Evolutionary conservation across 148 eudicot species (phyloP).

Genomic region (Rhododendron henanense): DNA sequence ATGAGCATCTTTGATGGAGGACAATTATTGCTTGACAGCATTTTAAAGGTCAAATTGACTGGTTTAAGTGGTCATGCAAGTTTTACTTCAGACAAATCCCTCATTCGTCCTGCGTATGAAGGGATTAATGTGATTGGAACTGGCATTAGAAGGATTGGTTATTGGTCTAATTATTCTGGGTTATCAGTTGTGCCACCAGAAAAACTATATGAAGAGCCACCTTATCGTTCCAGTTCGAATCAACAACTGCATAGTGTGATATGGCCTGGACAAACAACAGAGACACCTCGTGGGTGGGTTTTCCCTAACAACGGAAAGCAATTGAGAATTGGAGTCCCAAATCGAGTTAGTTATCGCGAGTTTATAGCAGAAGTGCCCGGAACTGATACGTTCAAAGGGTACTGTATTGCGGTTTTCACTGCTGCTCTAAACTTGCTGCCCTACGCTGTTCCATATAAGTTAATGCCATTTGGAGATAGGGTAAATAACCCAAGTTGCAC

Average conservation of each 20-base stretch:
- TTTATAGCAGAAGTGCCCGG: conserved; percentile 38
- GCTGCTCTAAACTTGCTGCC: conserved; percentile 70
- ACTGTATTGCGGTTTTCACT: conserved; percentile 66
- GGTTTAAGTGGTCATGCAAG: conserved; percentile 61
- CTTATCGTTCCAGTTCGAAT: conserved; percentile 26
- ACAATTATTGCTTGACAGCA: conserved; percentile 31
- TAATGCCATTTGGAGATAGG: conserved; percentile 63
- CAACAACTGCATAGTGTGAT: conserved; percentile 37
- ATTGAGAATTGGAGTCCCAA: conserved; percentile 68
- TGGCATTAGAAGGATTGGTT: conserved; percentile 50
- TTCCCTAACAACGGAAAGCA: conserved; percentile 51
- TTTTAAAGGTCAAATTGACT: conserved; percentile 35
- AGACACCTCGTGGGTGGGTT: conserved; percentile 82
- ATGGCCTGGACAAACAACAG: conserved; percentile 69
- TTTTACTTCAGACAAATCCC: conserved; percentile 36
- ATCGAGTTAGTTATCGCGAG: conserved; percentile 49
- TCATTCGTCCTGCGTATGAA: conserved; percentile 55
- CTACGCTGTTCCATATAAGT: conserved; percentile 59
- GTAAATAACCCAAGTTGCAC: conserved; percentile 48
- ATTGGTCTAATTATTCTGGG: conserved; percentile 68
- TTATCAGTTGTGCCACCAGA: conserved; percentile 66
- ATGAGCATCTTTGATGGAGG: conserved; percentile 71
- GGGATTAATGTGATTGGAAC: conserved; percentile 69
- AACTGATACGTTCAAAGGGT: conserved; percentile 46
- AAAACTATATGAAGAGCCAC: conserved; percentile 24